phyloP scores from a whole-genome alignment of 2,329 filamentous ascomycete genomes.

The Exophiala mesophila region DNA sequence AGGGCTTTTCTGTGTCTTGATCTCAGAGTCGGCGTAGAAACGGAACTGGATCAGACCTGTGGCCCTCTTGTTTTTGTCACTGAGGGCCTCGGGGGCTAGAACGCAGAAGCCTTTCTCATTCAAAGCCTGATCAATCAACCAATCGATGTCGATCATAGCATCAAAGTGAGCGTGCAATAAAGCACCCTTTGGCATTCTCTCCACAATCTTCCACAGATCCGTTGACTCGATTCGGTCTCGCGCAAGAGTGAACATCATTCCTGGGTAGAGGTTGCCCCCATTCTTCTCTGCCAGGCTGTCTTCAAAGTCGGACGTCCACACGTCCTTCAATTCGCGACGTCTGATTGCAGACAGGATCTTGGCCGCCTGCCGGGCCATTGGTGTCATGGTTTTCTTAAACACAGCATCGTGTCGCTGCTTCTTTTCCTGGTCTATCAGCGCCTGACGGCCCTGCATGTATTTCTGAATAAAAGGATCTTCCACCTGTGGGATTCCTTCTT shows the following conservation, averaged over 20 bases:
- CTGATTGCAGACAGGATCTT: conserved; percentile 76
- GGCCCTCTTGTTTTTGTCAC: conserved; percentile 15
- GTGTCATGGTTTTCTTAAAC: conserved; percentile 70
- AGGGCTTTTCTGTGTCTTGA: conserved; percentile 20
- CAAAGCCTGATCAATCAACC: conserved; percentile 67
- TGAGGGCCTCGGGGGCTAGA: conserved; percentile 21
- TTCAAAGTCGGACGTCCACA: conserved; percentile 73
- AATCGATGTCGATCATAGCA: conserved; percentile 85
- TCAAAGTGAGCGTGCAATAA: conserved; percentile 84
- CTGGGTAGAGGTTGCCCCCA: conserved; percentile 67
- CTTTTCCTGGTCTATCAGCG: conserved; percentile 74
- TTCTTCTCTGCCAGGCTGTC: conserved; percentile 60
- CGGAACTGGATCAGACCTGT: conserved; percentile 17
- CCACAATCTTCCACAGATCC: conserved; percentile 77
- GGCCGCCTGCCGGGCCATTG: conserved; percentile 71
- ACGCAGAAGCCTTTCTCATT: conserved; percentile 32
- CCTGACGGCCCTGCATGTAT: conserved; percentile 70
- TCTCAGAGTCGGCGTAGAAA: conserved; percentile 23
- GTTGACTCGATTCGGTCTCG: conserved; percentile 82
- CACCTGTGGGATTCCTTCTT: conserved; percentile 42
- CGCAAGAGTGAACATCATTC: conserved; percentile 89
- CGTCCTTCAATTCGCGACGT: conserved; percentile 65
- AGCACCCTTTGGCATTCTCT: conserved; percentile 81
- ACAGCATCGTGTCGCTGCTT: conserved; percentile 71
- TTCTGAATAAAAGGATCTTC: conserved; percentile 75